Base-by-base conservation (phyloP, 179 eudicot species). In the Vitellaria paradoxa region DNA sequence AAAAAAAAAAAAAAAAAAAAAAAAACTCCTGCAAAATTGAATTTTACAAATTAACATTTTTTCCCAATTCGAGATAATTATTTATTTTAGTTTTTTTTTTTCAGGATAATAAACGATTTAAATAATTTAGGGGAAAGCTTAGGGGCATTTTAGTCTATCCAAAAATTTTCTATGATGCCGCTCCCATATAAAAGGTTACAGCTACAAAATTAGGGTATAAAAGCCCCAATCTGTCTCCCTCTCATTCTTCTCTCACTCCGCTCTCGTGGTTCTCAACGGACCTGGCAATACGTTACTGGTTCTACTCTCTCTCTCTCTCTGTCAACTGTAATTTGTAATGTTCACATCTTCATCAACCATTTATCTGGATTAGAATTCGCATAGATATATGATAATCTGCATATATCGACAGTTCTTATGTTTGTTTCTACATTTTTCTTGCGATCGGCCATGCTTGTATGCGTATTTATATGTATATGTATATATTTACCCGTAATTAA, bases 161-260 rank as follows among this genome's bases (percentile, higher is more conserved):
- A 30, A 30, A 30, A 1, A 30, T 30, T 30, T 30, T 2, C 50
- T 23, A 18, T 70, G 20, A 23, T 5, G n/a, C 23, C 14, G 80
- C 66, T 23, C 81, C 68, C 66, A 65, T 85, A 85, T 85, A 79
- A 79, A 84, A 77, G 69, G 72, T 76, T 78, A 52, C 55, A 72
- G 80, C 88, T 83, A 81, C 84, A 76, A 88, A 77, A 78, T 53
- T 87, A 85, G 89, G 91, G 88, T 86, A 85, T 86, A 86, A 68
- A 84, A 55, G 71, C 83, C 88, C 86, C 86, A 81, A 78, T 79
- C 66, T 61, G 23, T 62, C 83, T 84, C 83, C 85, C 85, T 74
- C 87, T 65, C 79, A 7, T 50, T 30, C 37, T 50, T 30, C 37
- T 75, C 67, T 20, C 64, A 7, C 52, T 49, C 66, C 2, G 42